These are phyloP conservation scores for Aspergillus bertholletiae DNA, from an alignment of 495 filamentous ascomycete genomes.

Conservation along the genomic window DNA sequence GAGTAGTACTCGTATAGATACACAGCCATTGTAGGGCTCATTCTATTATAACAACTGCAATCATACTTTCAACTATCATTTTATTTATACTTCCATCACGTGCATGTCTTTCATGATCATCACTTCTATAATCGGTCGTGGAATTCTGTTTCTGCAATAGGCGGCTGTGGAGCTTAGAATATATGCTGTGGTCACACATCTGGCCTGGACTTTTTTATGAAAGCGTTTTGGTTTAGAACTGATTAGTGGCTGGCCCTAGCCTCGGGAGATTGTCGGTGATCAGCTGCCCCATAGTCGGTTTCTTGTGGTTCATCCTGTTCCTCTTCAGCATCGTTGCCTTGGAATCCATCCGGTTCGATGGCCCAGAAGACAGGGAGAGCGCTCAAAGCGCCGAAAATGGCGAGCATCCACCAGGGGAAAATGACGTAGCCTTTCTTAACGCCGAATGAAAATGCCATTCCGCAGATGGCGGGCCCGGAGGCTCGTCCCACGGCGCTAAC, in stretches of 20 bases:
- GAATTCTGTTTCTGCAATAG: not conserved
- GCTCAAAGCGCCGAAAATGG: conserved; percentile 54
- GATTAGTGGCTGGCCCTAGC: not conserved
- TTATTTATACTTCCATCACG: not conserved
- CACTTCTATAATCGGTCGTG: not conserved
- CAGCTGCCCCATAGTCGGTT: not conserved
- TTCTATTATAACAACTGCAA: not conserved
- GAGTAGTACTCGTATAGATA: too few relatives aligned
- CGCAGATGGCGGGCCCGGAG: conserved; percentile 65
- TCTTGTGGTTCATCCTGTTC: conserved; percentile 12
- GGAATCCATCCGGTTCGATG: conserved; percentile 72
- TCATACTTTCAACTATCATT: not conserved
- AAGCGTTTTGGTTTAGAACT: not conserved
- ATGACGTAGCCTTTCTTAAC: conserved; percentile 68
- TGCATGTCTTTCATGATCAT: not conserved
- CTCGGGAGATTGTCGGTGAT: not conserved
- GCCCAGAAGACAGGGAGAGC: conserved; percentile 67
- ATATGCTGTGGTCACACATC: not conserved
- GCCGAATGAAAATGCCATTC: conserved; percentile 65
- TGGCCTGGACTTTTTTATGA: not conserved
- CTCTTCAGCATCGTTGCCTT: conserved; percentile 30
- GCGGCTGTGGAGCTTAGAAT: not conserved
- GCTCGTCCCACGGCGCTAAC: conserved; percentile 76
- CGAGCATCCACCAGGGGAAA: conserved; percentile 74
- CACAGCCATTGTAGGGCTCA: too few relatives aligned